Evolutionary conservation across 2,329 filamentous ascomycete genomes (phyloP).

Genomic region (Pseudogymnoascus sp.): DNA sequence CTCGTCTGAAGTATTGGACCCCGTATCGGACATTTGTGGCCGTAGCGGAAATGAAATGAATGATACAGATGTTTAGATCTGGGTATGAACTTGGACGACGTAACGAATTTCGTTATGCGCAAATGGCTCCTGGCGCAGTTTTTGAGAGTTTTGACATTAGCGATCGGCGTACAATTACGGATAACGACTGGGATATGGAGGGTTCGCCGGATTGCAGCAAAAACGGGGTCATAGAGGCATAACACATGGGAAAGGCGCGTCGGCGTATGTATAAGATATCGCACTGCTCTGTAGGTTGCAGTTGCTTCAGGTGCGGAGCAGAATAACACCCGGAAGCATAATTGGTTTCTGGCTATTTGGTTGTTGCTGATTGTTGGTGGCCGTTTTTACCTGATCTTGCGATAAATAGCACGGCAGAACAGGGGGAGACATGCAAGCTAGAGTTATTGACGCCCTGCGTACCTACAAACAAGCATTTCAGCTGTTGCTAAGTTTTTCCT

Average conservation of each 20-base stretch:
- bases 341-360: background rate
- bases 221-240: constrained; percentile 6
- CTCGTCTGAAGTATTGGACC: constrained; percentile 44
- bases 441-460: background rate
- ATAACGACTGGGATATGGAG: background rate
- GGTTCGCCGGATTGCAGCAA: constrained; percentile 3
- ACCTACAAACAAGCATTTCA: background rate
- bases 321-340: background rate
- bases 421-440: background rate
- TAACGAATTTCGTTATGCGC: background rate
- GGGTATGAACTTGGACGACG: constrained; percentile 1
- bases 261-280: constrained; percentile 4
- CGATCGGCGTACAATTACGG: constrained; percentile 7
- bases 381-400: constrained; percentile 4
- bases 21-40: constrained; percentile 39
- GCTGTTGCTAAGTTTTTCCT: background rate
- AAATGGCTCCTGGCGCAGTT: background rate
- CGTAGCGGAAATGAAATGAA: constrained; percentile 36
- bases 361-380: background rate
- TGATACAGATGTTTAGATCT: constrained; percentile 26
- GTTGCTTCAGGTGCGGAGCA: background rate
- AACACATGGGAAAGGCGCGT: constrained; percentile 2
- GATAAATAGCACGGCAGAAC: constrained; percentile 3
- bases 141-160: constrained; percentile 6
- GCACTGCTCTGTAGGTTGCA: background rate